Evolutionary conservation across 148 eudicot genomes (phyloP), one percentile per base, ranked within the genome.

Genomic region (Chenopodium berlandieri): DNA sequence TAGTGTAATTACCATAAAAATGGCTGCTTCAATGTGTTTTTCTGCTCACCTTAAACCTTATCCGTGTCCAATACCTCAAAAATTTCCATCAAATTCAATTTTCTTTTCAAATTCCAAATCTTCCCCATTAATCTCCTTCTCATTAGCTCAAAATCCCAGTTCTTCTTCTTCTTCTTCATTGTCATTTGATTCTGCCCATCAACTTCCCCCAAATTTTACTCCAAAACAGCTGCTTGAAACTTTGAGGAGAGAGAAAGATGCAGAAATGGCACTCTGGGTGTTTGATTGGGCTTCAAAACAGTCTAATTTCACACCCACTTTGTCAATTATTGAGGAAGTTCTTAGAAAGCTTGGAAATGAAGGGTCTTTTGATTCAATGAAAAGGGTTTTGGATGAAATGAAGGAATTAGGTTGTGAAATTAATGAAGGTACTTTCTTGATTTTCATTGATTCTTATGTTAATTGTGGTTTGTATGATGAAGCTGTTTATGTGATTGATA

Each of bases 271-370:
- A 1, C 84, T 96, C 12, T 78, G 87, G 74, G 87, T 96, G 71
- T 96, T 94, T 76, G 86, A 88, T 69, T 96, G 95, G 97, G 99
- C 99, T 66, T 88, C 91, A 17, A 82, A 89, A 75, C 95, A 94
- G 84, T 91, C 99, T 8, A 86, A 82, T 85, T 96, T 96, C 86
- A 75, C 31, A 17, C 99, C 99, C 88, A 87, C 87, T 78, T 87
- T 86, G 80, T 83, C 88, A 12, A 47, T 96, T 62, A 94, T 88
- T 64, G 91, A 94, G 82, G 97, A 96, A 71, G 54, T 92, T 19
- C 84, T 96, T 30, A 76, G 88, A 10, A 92, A 91, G 87, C 91
- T 96, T 22, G 98, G 92, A 2, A 80, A 81, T 4, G 86, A 85
- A 62, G 95, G 99, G 40, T 89, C 95, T 12, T 91, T 92, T 81